Percentiles rank a stretch among this genome's conserved stretches.
Evolutionary conservation across 306 rosid species (phyloP).

Genomic region (Argentina anserina): DNA sequence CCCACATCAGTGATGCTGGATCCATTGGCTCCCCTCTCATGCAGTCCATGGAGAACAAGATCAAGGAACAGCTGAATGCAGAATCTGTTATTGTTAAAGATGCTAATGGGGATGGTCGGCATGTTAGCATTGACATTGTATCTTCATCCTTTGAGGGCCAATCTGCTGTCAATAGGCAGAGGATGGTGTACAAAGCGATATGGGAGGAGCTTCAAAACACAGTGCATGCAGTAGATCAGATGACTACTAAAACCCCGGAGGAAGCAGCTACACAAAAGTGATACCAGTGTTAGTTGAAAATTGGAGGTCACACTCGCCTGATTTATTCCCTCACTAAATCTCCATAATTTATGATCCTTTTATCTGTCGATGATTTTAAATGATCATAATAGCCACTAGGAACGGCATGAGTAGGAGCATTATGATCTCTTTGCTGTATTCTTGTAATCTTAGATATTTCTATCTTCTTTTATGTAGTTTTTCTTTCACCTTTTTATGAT

Average conservation of each 20-base stretch:
- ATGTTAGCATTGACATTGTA: constrained; percentile 78
- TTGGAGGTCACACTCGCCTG: background rate
- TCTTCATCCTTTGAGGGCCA: constrained; percentile 82
- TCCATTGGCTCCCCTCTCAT: constrained; percentile 65
- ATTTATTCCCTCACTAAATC: background rate
- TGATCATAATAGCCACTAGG: background rate
- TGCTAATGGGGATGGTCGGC: constrained; percentile 89
- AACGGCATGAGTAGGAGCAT: background rate
- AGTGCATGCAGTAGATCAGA: constrained; percentile 96
- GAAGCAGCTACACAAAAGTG: constrained; percentile 51
- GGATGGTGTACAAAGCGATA: constrained; percentile 94
- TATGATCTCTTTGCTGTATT: background rate
- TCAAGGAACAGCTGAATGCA: constrained; percentile 76
- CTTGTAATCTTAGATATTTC: background rate
- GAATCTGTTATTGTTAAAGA: constrained; percentile 74
- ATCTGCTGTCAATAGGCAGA: constrained; percentile 87
- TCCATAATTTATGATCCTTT: background rate
- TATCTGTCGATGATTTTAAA: background rate
- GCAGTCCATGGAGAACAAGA: constrained; percentile 74
- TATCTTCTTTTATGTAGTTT: background rate
- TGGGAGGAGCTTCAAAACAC: constrained; percentile 96
- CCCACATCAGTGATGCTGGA: constrained; percentile 57
- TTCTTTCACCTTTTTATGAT: constrained; percentile 26
- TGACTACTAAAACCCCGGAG: constrained; percentile 79
- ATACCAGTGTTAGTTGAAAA: constrained; percentile 4